phyloP scores from a whole-genome alignment of 1,284 basidiomycete species.

The Ganoderma sinense region DNA sequence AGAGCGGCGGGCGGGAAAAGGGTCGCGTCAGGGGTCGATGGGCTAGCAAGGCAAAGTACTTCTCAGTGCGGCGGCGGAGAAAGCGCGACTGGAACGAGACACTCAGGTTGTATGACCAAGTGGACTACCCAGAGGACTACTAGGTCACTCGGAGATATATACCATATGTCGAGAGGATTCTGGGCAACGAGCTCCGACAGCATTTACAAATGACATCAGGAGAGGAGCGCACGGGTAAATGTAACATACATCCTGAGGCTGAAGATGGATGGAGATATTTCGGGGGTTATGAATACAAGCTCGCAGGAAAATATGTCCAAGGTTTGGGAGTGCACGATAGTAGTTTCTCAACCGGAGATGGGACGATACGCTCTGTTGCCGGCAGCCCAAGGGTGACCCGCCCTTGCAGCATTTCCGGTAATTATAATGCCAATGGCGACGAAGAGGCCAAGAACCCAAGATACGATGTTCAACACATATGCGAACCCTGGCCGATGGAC shows the following conservation, averaged over 20 bases:
- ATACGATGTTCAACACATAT: slow-evolving; percentile 63
- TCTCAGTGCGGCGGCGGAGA: slow-evolving; percentile 77
- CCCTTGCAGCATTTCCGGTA: slow-evolving; percentile 72
- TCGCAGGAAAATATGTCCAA: background rate
- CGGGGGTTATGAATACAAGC: background rate
- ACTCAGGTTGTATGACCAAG: slow-evolving; percentile 78
- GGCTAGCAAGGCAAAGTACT: slow-evolving; percentile 77
- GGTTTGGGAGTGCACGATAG: background rate
- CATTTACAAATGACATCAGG: background rate
- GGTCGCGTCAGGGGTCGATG: slow-evolving; percentile 70
- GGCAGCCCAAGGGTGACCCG: slow-evolving; percentile 77
- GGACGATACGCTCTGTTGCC: slow-evolving; percentile 73
- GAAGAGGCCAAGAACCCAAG: slow-evolving; percentile 66
- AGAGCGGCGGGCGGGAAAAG: slow-evolving; percentile 67
- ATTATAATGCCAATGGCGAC: slow-evolving; percentile 60
- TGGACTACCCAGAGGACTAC: slow-evolving; percentile 70
- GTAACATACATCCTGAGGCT: background rate
- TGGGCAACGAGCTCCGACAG: background rate
- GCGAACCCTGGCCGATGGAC: slow-evolving; percentile 52
- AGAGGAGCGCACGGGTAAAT: background rate
- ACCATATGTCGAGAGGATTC: background rate
- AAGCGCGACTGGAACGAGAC: slow-evolving; percentile 92
- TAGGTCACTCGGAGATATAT: slow-evolving; percentile 10
- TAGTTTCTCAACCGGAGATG: slow-evolving; percentile 45
- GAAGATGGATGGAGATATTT: background rate